Evolutionary conservation across 2,329 filamentous ascomycete genomes (phyloP).

Genomic region (Aspergillus pseudoviridinutans): DNA sequence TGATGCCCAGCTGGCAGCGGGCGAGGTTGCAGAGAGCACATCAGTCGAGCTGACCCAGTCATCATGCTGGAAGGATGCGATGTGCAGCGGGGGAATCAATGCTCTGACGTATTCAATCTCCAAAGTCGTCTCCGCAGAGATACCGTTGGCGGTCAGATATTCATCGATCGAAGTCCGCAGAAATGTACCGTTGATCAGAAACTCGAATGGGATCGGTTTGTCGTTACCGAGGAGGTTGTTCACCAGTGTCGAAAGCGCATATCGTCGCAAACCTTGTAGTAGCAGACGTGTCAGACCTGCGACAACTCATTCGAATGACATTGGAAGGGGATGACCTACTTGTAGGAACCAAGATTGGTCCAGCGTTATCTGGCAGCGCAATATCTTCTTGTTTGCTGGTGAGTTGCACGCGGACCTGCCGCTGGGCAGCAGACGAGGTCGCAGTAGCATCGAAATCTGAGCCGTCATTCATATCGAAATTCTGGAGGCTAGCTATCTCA

Average conservation of each 20-base stretch:
- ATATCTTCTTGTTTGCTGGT: slow-evolving; percentile 51
- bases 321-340: slow-evolving; percentile 35
- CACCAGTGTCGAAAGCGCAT: slow-evolving; percentile 59
- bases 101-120: slow-evolving; percentile 91
- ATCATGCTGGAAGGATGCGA: slow-evolving; percentile 92
- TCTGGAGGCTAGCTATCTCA: background rate
- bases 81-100: slow-evolving; percentile 80
- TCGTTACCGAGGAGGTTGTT: slow-evolving; percentile 57
- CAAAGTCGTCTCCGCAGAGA: slow-evolving; percentile 82
- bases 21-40: slow-evolving; percentile 66
- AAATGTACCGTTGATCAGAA: slow-evolving; percentile 91
- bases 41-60: slow-evolving; percentile 93
- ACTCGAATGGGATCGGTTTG: slow-evolving; percentile 65
- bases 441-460: slow-evolving; percentile 15
- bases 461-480: slow-evolving; percentile 24
- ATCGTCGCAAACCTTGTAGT: slow-evolving; percentile 50
- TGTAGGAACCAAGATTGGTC: slow-evolving; percentile 56
- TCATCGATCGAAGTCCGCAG: slow-evolving; percentile 85
- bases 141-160: slow-evolving; percentile 78
- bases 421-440: slow-evolving; percentile 25
- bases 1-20: slow-evolving; percentile 55
- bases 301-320: background rate
- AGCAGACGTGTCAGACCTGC: slow-evolving; percentile 8
- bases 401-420: slow-evolving; percentile 54
- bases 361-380: slow-evolving; percentile 51